Evolutionary conservation across 2,329 filamentous ascomycete species (phyloP).

Genomic region (Monosporascus sp.): DNA sequence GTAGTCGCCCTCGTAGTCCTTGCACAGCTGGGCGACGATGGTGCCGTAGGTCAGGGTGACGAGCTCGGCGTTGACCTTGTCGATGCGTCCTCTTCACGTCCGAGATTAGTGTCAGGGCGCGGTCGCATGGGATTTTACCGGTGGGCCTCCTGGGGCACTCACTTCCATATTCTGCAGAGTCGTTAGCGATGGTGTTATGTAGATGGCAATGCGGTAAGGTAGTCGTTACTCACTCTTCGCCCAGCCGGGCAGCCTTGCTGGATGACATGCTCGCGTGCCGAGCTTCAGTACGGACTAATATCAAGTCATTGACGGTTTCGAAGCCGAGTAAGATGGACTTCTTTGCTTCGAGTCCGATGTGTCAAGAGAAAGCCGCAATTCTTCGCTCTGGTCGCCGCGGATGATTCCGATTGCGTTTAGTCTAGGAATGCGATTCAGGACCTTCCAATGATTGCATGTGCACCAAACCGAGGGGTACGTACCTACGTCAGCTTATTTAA

Average conservation of each 20-base stretch:
- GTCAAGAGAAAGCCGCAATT: neutral
- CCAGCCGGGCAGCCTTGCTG: slow-evolving; percentile 55
- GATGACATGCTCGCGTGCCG: slow-evolving; percentile 45
- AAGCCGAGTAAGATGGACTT: neutral
- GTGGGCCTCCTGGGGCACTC: slow-evolving; percentile 35
- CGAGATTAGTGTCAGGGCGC: too few relatives aligned
- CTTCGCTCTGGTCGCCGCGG: neutral
- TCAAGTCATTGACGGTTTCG: slow-evolving; percentile 19
- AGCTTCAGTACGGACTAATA: slow-evolving; percentile 13
- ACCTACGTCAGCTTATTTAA: neutral
- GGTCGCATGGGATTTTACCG: too few relatives aligned
- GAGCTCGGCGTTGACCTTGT: slow-evolving; percentile 97
- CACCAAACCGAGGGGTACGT: neutral
- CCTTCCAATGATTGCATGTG: neutral
- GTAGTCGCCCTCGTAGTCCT: slow-evolving; percentile 93
- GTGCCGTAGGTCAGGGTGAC: slow-evolving; percentile 97
- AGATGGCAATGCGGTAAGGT: neutral
- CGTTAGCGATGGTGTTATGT: slow-evolving; percentile 10
- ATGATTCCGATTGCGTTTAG: neutral
- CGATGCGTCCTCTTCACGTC: slow-evolving; percentile 71
- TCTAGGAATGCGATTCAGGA: neutral
- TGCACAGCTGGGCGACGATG: slow-evolving; percentile 92
- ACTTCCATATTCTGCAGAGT: slow-evolving; percentile 79
- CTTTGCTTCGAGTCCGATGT: neutral
- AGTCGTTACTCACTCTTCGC: slow-evolving; percentile 50